Evolutionary conservation across 78 protist species (phyloP).

Genomic region (Dictyostelium brefeldianum): DNA sequence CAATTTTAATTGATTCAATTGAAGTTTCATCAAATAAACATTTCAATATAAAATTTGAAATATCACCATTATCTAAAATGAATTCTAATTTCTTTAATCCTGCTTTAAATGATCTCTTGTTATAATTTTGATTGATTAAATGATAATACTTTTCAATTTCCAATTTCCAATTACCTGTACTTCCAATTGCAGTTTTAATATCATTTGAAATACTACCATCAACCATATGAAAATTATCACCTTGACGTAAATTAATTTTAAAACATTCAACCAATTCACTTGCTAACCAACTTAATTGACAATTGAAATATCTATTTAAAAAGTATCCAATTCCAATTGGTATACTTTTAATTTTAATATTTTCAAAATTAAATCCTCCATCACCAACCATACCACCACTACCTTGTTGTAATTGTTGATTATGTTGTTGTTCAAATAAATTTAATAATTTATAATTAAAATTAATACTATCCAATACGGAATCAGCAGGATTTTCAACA

Average conservation of each 20-base stretch:
- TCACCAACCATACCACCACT: neutral
- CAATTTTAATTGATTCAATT: neutral
- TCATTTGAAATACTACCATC: neutral
- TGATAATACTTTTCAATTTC: neutral
- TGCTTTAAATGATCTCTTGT: neutral
- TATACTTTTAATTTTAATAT: neutral
- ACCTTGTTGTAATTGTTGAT: neutral
- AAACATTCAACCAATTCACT: neutral
- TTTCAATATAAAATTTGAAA: neutral
- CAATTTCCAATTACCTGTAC: too few relatives aligned
- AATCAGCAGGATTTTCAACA: neutral
- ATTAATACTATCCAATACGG: neutral
- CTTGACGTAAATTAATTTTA: neutral
- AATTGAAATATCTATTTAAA: neutral
- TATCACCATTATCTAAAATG: neutral
- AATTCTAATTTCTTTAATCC: neutral
- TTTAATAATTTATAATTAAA: neutral
- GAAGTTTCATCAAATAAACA: neutral
- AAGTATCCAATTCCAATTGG: neutral
- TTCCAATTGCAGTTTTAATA: too few relatives aligned
- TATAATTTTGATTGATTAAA: neutral
- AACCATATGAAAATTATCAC: neutral
- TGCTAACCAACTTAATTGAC: constrained; percentile 1
- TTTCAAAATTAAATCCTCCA: neutral
- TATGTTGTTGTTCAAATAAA: neutral